Evolutionary conservation across 306 rosid genomes (phyloP).

Genomic region (Citrullus amarus): DNA sequence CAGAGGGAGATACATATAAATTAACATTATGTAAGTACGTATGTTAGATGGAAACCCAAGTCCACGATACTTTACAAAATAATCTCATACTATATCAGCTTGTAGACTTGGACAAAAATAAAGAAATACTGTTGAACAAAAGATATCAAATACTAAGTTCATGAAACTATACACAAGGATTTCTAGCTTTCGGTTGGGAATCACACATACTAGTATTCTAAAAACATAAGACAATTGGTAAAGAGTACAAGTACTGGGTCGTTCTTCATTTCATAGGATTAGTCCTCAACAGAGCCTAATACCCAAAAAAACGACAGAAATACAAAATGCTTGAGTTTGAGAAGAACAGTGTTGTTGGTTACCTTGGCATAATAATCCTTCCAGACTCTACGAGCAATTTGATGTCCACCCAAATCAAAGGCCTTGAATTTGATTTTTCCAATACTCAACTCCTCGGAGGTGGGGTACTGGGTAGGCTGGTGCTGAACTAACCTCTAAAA

Average conservation of each 20-base stretch:
- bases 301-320: not conserved
- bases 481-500: conserved; percentile 30
- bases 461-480: conserved; percentile 27
- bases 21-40: too few relatives aligned
- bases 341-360: not conserved
- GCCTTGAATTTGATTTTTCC: conserved; percentile 35
- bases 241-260: not conserved
- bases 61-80: not conserved
- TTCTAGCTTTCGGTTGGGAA: not conserved
- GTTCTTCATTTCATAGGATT: not conserved
- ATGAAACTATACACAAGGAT: not conserved
- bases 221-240: not conserved
- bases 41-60: not conserved
- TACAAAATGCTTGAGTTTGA: not conserved
- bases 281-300: not conserved
- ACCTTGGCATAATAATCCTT: conserved; percentile 36
- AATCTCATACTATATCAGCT: not conserved
- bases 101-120: not conserved
- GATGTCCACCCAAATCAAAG: conserved; percentile 35
- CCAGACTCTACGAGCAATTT: conserved; percentile 33
- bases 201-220: not conserved
- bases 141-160: not conserved
- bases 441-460: conserved; percentile 34
- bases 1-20: too few relatives aligned
- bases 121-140: not conserved